A percentile compares a stretch with the other conserved stretches of the same genome.
Conservation (phyloP, 371 early-diverging fungal species). For the Mortierella sp. region DNA sequence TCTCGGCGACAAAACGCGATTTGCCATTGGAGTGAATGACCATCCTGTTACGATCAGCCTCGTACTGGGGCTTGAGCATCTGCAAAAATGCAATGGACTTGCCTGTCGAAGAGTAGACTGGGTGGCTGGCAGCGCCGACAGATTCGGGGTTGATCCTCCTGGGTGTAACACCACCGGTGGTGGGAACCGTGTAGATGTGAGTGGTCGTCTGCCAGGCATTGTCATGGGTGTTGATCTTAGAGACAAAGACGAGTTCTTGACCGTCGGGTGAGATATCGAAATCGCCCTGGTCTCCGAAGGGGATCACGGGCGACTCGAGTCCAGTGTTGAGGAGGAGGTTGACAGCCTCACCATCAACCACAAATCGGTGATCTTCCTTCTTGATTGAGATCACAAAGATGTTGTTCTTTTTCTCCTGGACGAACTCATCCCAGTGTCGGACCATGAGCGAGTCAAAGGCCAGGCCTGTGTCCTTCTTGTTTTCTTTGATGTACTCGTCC, state of each 20-base stretch:
- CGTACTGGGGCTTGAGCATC: slow-evolving; percentile 78
- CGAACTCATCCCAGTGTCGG: slow-evolving; percentile 78
- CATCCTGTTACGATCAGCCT: slow-evolving; percentile 83
- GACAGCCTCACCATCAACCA: slow-evolving; percentile 55
- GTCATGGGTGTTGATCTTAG: slow-evolving; percentile 71
- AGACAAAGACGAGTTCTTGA: slow-evolving; percentile 73
- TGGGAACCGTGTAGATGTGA: slow-evolving; percentile 74
- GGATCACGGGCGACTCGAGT: slow-evolving; percentile 67
- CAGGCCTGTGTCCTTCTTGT: slow-evolving; percentile 63
- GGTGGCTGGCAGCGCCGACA: slow-evolving; percentile 73
- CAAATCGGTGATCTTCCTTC: slow-evolving; percentile 48
- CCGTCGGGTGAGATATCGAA: slow-evolving; percentile 76
- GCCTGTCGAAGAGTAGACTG: slow-evolving; percentile 74
- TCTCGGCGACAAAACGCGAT: slow-evolving; percentile 59
- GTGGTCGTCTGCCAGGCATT: slow-evolving; percentile 85
- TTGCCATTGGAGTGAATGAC: slow-evolving; percentile 63
- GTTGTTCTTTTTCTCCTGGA: slow-evolving; percentile 66
- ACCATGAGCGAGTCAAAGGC: slow-evolving; percentile 75
- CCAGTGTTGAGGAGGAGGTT: slow-evolving; percentile 64
- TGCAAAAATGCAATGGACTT: slow-evolving; percentile 76
- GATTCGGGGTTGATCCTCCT: slow-evolving; percentile 66
- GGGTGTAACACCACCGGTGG: slow-evolving; percentile 58
- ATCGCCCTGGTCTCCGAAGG: slow-evolving; percentile 70
- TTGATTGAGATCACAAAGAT: slow-evolving; percentile 64
- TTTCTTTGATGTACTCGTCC: slow-evolving; percentile 57